Percentiles rank a stretch among this genome's conserved stretches.
These are phyloP conservation scores for Miscanthus lutarioriparius DNA, from an alignment of 176 grass and related monocot genomes.

Conservation along the genomic window DNA sequence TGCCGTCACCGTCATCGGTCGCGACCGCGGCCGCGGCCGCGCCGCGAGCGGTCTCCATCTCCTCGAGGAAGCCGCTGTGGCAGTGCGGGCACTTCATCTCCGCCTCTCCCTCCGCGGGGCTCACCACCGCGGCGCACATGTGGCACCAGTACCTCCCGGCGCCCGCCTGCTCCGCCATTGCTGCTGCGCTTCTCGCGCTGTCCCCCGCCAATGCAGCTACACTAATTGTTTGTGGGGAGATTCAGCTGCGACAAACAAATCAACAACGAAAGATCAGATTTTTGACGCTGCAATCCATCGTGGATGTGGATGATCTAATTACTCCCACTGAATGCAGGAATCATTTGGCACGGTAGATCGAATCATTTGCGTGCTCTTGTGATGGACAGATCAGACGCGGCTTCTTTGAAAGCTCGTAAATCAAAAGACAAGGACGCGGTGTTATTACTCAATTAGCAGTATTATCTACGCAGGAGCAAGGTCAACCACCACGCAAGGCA, in stretches of 20 bases:
- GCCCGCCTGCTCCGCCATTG: slow-evolving; percentile 50
- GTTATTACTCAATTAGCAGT: too few species aligned
- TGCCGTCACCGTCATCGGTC: background rate
- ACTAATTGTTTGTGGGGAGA: slow-evolving; percentile 2
- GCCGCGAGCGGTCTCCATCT: slow-evolving; percentile 65
- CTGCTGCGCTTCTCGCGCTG: slow-evolving; percentile 24
- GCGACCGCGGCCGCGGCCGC: background rate
- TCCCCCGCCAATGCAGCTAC: slow-evolving; percentile 30
- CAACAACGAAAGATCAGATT: background rate
- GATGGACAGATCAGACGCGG: background rate
- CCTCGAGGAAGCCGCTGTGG: slow-evolving; percentile 79
- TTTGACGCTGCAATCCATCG: background rate
- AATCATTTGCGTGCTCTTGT: background rate
- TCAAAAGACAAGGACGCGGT: background rate
- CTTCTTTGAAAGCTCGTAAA: slow-evolving; percentile 6
- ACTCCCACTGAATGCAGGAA: slow-evolving; percentile 2
- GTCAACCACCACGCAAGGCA: background rate
- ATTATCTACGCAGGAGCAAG: slow-evolving; percentile 1
- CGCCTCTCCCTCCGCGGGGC: slow-evolving; percentile 42
- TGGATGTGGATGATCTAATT: background rate
- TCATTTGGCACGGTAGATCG: background rate
- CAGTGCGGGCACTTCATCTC: slow-evolving; percentile 87
- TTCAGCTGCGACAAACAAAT: slow-evolving; percentile 25
- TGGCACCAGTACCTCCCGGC: slow-evolving; percentile 77
- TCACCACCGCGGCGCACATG: slow-evolving; percentile 66